phyloP scores from a whole-genome alignment of 2,329 filamentous ascomycete genomes.

The Helicocarpus griseus region DNA sequence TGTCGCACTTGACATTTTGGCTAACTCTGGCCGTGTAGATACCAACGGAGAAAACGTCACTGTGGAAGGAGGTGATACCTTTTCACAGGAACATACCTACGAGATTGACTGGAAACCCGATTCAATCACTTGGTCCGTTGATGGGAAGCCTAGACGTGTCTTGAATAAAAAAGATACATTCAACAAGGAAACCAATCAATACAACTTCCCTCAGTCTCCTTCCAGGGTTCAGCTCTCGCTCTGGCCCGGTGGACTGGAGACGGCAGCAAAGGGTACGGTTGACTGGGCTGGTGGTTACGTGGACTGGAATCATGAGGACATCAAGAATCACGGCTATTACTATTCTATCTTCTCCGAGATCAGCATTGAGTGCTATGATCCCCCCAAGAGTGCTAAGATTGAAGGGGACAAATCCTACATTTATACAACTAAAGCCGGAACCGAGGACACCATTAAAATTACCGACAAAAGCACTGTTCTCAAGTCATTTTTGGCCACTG shows the following conservation, averaged over 20 bases:
- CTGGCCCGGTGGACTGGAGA: conserved; percentile 79
- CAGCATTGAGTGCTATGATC: conserved; percentile 76
- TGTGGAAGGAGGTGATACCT: conserved; percentile 51
- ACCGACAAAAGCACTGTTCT: conserved; percentile 66
- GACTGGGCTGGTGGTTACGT: conserved; percentile 87
- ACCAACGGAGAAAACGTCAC: conserved; percentile 64
- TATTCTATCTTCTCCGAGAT: conserved; percentile 71
- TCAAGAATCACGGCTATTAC: conserved; percentile 79
- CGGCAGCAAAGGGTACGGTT: conserved; percentile 75
- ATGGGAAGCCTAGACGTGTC: conserved; percentile 67
- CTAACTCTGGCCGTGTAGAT: conserved; percentile 41
- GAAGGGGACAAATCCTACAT: conserved; percentile 59
- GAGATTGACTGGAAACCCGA: conserved; percentile 91
- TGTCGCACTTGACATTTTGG: not conserved
- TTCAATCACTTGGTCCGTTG: conserved; percentile 73
- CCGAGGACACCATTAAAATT: conserved; percentile 69
- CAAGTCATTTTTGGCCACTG: conserved; percentile 70
- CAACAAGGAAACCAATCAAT: conserved; percentile 74
- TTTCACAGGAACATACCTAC: conserved; percentile 74
- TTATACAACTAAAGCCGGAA: conserved; percentile 55
- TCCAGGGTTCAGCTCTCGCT: conserved; percentile 85
- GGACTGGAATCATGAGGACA: conserved; percentile 73
- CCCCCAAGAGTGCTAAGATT: conserved; percentile 59
- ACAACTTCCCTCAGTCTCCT: conserved; percentile 83
- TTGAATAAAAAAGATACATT: conserved; percentile 71